These are phyloP conservation scores for Teunomyces barrocoloradensis DNA, from an alignment of 805 yeast genomes.

Conservation along the genomic window DNA sequence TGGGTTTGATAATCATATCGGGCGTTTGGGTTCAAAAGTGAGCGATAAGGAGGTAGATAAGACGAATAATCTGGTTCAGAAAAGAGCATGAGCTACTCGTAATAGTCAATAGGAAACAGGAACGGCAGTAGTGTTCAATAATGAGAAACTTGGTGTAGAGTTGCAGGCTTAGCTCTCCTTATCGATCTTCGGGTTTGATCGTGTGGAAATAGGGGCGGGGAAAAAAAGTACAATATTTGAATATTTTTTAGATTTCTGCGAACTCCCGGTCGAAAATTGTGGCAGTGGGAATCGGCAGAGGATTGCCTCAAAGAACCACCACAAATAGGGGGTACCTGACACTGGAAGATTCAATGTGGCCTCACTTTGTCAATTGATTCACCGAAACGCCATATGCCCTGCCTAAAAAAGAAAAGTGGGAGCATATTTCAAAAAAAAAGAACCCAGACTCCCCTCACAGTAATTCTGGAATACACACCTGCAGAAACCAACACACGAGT, in stretches of 20 bases:
- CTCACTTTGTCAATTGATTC: background rate
- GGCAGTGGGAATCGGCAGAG: background rate
- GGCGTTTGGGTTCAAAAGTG: constrained; percentile 47
- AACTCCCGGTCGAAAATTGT: background rate
- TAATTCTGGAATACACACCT: background rate
- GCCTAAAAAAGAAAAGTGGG: background rate
- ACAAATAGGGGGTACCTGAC: background rate
- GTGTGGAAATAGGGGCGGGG: constrained; percentile 10
- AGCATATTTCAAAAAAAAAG: background rate
- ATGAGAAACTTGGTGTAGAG: background rate
- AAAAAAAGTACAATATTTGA: background rate
- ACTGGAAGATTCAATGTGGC: background rate
- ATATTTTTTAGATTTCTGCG: background rate
- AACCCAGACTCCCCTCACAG: background rate
- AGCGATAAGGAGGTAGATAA: constrained; percentile 42
- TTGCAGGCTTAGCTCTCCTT: constrained; percentile 1
- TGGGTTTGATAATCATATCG: constrained; percentile 52
- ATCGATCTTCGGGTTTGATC: background rate
- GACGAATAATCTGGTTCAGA: constrained; percentile 7
- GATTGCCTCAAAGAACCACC: background rate
- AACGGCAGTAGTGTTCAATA: background rate
- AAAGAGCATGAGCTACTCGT: constrained; percentile 1
- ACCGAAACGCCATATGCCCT: background rate
- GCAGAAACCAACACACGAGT: background rate
- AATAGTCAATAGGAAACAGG: background rate